phyloP scores from a whole-genome alignment of 495 filamentous ascomycete genomes.

The Penicillium mononematosum region DNA sequence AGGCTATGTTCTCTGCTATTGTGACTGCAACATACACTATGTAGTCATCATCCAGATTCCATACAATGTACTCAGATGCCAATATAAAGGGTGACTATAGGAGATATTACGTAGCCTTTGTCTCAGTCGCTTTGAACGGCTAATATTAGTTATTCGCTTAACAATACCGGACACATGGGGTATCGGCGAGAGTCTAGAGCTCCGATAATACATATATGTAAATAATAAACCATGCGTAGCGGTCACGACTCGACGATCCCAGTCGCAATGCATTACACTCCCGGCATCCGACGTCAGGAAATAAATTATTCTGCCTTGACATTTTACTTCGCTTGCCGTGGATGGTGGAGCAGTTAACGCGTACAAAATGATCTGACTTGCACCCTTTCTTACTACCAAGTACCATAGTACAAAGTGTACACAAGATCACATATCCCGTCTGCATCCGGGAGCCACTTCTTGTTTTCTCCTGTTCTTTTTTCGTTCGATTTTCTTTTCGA shows the following conservation, averaged over 20 bases:
- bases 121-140: constrained; percentile 5
- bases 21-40: background rate
- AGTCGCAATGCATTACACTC: background rate
- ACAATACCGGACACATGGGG: background rate
- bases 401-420: background rate
- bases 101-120: background rate
- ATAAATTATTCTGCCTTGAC: constrained; percentile 8
- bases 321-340: background rate
- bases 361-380: constrained; percentile 7
- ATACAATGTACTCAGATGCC: background rate
- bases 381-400: background rate
- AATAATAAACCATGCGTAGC: background rate
- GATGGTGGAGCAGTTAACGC: constrained; percentile 25
- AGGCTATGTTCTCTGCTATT: background rate
- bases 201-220: background rate
- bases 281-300: background rate
- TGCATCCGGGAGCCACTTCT: constrained; percentile 24
- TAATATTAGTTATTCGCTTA: background rate
- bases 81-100: background rate
- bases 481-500: background rate
- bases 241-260: constrained; percentile 4
- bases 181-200: background rate
- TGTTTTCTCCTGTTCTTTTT: background rate
- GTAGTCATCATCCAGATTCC: background rate
- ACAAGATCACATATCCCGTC: constrained; percentile 23